Evolutionary conservation across 441 rosid species (phyloP).

Genomic region (Pelargonium cotyledonis): DNA sequence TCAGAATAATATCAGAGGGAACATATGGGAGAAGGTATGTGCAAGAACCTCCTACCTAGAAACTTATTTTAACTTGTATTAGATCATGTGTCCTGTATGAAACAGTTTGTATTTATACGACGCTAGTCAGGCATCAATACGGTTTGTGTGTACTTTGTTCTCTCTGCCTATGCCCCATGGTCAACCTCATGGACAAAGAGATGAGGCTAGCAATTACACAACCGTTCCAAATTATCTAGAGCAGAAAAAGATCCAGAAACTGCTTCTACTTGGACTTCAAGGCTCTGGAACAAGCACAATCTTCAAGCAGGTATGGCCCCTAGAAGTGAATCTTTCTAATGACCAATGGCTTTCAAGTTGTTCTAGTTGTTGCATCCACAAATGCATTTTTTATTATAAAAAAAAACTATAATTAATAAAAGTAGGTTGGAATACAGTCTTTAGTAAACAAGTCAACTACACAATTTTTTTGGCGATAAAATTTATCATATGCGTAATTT

Average conservation of each 20-base stretch:
- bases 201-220: slow-evolving; percentile 53
- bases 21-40: slow-evolving; percentile 96
- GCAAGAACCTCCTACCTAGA: slow-evolving; percentile 9
- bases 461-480: no score
- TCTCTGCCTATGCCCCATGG: slow-evolving; percentile 66
- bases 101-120: slow-evolving; percentile 26
- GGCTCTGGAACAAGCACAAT: slow-evolving; percentile 83
- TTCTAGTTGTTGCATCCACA: no score
- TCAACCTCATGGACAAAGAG: slow-evolving; percentile 48
- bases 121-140: slow-evolving; percentile 67
- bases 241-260: slow-evolving; percentile 54
- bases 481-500: no score
- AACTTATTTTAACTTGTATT: slow-evolving; percentile 4
- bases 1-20: slow-evolving; percentile 94
- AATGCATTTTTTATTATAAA: no score
- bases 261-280: slow-evolving; percentile 60
- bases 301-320: slow-evolving; percentile 62
- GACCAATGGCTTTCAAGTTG: no score
- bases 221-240: slow-evolving; percentile 61
- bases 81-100: slow-evolving; percentile 16
- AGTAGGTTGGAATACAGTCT: no score
- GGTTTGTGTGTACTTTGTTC: slow-evolving; percentile 58
- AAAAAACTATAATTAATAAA: no score
- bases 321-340: background rate
- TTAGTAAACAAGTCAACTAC: no score